Percentiles rank a stretch among this genome's conserved stretches.
Conservation (phyloP, 192 early-diverging fungal species). For the Pilaira anomala region DNA sequence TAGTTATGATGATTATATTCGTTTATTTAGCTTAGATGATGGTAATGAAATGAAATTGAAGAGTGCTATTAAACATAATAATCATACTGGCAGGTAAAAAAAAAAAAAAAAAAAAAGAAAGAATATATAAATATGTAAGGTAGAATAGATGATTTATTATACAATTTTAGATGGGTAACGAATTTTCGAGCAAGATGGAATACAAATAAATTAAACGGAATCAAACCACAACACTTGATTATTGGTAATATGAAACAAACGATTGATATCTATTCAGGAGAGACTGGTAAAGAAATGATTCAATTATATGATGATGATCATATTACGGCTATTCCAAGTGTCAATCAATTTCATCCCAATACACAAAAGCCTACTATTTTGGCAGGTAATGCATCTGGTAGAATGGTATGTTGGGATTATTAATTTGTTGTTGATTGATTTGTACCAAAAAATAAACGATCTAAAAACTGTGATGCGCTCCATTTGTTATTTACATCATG, state of each 20-base stretch:
- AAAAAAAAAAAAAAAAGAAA: slow-evolving; percentile 2
- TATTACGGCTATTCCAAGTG: slow-evolving; percentile 58
- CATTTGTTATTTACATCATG: no score
- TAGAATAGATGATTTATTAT: not conserved
- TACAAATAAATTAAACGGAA: slow-evolving; percentile 28
- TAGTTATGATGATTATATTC: slow-evolving; percentile 56
- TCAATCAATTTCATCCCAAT: slow-evolving; percentile 61
- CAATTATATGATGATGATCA: slow-evolving; percentile 43
- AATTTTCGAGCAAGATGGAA: slow-evolving; percentile 63
- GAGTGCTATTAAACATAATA: slow-evolving; percentile 52
- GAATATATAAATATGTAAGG: not conserved
- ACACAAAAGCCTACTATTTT: slow-evolving; percentile 41
- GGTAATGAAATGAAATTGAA: slow-evolving; percentile 7
- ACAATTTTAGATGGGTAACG: slow-evolving; percentile 67
- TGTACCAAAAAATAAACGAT: slow-evolving; percentile 8
- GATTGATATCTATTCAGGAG: slow-evolving; percentile 58
- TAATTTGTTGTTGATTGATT: not conserved
- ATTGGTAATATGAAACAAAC: slow-evolving; percentile 69
- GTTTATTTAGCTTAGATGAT: slow-evolving; percentile 36
- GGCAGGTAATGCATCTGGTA: slow-evolving; percentile 57
- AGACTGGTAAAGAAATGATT: slow-evolving; percentile 48
- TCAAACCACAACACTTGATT: slow-evolving; percentile 44
- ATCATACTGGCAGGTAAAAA: slow-evolving; percentile 52
- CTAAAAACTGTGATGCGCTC: slow-evolving; percentile 3
- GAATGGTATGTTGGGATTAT: slow-evolving; percentile 51